Evolutionary conservation across 768 basidiomycete species (phyloP).

Genomic region (Phylloporus sp.): DNA sequence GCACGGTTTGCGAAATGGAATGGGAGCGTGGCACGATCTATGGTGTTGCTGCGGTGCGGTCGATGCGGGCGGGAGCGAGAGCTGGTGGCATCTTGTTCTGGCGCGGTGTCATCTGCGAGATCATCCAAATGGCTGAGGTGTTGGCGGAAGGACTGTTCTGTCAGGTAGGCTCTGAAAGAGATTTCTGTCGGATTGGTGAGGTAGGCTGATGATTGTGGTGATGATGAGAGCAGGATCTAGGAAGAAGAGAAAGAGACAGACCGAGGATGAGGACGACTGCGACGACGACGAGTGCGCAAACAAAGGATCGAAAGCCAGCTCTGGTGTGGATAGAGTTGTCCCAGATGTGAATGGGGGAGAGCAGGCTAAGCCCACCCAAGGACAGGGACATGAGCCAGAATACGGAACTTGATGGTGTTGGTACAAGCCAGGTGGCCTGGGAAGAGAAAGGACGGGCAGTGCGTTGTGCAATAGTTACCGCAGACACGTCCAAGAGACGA

Average conservation of each 20-base stretch:
- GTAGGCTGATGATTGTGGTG: conserved; percentile 65
- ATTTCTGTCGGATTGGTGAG: conserved; percentile 92
- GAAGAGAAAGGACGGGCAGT: conserved; percentile 29
- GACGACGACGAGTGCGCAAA: conserved; percentile 65
- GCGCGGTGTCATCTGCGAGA: conserved; percentile 45
- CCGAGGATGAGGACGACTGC: conserved; percentile 71
- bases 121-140: conserved; percentile 86
- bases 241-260: conserved; percentile 33
- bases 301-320: conserved; percentile 65
- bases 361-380: conserved; percentile 56
- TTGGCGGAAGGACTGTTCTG: conserved; percentile 95
- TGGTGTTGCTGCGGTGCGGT: conserved; percentile 15
- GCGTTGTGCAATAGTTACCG: conserved; percentile 26
- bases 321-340: conserved; percentile 49
- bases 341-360: conserved; percentile 54
- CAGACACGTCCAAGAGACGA: conserved; percentile 39
- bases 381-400: conserved; percentile 64
- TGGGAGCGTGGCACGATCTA: conserved; percentile 30
- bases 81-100: conserved; percentile 32
- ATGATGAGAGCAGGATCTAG: conserved; percentile 1
- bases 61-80: conserved; percentile 24
- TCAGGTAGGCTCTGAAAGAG: conserved; percentile 91
- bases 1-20: conserved; percentile 93
- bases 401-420: conserved; percentile 42
- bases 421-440: conserved; percentile 32